Evolutionary conservation across 2,329 filamentous ascomycete species (phyloP).

Genomic region (Aspergillus niger): DNA sequence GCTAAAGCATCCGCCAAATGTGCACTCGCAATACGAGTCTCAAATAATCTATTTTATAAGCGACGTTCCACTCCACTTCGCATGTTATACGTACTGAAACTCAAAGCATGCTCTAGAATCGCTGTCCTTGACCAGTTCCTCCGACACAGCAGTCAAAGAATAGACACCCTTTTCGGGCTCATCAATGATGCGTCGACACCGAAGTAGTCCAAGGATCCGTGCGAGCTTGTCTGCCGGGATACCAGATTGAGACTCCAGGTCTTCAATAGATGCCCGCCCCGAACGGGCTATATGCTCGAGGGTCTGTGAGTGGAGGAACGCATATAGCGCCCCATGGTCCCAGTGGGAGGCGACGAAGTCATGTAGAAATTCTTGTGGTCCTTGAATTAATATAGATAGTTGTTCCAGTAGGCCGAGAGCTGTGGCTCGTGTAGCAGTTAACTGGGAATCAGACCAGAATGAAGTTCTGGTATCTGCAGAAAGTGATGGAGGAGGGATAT

Average conservation of each 20-base stretch:
- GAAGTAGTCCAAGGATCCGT: neutral
- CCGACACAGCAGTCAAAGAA: neutral
- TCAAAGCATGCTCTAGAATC: neutral
- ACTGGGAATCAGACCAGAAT: neutral
- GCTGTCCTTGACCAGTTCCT: neutral
- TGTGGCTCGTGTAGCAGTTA: neutral
- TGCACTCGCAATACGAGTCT: constrained; percentile 1
- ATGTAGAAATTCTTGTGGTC: neutral
- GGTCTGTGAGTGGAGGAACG: neutral
- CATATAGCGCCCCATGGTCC: constrained; percentile 4
- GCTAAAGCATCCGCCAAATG: neutral
- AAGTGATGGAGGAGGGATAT: neutral
- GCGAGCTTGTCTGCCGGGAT: neutral
- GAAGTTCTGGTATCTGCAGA: neutral
- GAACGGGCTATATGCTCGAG: neutral
- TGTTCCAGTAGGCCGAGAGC: neutral
- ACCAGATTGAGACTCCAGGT: neutral
- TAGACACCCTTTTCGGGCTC: neutral
- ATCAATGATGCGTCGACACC: neutral
- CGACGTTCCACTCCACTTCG: neutral
- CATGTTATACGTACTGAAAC: neutral
- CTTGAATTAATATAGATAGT: neutral
- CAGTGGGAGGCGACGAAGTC: constrained; percentile 1
- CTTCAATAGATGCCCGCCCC: neutral
- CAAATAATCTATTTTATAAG: neutral